Base-by-base conservation (phyloP, 2,329 filamentous ascomycete genomes). In the Botrytis porri region DNA sequence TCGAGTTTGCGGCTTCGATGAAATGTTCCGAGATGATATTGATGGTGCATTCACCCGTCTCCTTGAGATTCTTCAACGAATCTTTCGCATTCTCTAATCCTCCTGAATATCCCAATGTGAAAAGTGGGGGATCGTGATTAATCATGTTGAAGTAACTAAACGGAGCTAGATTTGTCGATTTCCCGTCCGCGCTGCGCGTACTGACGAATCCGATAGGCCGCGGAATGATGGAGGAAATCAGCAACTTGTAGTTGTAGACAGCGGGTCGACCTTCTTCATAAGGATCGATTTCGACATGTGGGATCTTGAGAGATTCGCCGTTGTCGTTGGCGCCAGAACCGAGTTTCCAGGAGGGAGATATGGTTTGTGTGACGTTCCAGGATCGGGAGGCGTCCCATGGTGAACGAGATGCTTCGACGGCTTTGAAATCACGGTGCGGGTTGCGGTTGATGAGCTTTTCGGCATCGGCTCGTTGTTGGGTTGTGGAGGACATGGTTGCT, bases 11-110 rank as follows among this genome's bases (percentile, higher is more conserved):
- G 0, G 95, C 95, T 84, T 98, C 95, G 79, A 96, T 80, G 80
- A 91, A 97, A 80, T 90, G 88, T 83, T 97, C 94, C 14, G 88
- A 90, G 79, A 98, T 93, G 80, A 97, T 93, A 83, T 96, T 97
- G 84, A 98, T 90, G 73, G 90, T 89, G 82, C 93, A 95, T 84
- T 97, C 93, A 63, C 86, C 84, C 0, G 87, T 90, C 54, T 92
- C 92, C 14, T 87, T 79, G 73, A 98, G 83, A 81, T 97, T 97
- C 78, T 85, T 86, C 71, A 97, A 84, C 54, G 92, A 90, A 82
- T 98, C 95, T 82, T 97, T 98, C 32, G 91, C 89, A 6, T 84
- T 77, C 8, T 81, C 82, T 10, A 86, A 77, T 6, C 82, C 74
- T 25, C 82, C 81, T 8, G 85, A 78, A 79, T 88, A 85, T 61